A percentile compares a stretch with the other conserved stretches of the same genome.
phyloP scores from a whole-genome alignment of 768 basidiomycete genomes.

The Boletus huronensis region DNA sequence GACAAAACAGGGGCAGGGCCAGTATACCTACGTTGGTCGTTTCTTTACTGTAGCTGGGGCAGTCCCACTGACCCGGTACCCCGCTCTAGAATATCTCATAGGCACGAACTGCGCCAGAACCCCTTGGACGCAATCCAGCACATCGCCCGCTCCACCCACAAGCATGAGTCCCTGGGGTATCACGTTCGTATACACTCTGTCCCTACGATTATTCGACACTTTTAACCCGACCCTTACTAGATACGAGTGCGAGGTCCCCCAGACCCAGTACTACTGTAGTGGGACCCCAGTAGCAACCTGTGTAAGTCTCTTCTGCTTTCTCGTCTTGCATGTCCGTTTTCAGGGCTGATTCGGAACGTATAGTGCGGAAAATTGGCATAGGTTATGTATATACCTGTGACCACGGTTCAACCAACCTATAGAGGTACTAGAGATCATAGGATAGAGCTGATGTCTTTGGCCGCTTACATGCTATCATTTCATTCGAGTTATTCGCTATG shows the following conservation, averaged over 20 bases:
- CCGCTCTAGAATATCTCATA: background rate
- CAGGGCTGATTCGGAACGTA: too few species aligned
- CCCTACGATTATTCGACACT: background rate
- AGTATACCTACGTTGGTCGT: background rate
- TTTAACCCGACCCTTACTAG: background rate
- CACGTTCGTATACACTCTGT: background rate
- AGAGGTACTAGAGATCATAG: too few species aligned
- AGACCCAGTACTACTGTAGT: background rate
- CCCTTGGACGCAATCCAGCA: background rate
- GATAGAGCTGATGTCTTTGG: too few species aligned
- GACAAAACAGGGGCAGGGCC: background rate
- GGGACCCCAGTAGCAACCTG: too few species aligned
- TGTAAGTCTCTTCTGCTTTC: too few species aligned
- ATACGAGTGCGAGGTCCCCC: background rate
- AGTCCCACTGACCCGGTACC: background rate
- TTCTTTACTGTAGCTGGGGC: background rate
- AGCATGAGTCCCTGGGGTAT: background rate
- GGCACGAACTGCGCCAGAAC: background rate
- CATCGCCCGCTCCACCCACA: background rate
- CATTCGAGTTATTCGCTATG: too few species aligned
- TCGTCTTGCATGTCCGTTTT: too few species aligned
- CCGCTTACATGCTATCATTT: too few species aligned
- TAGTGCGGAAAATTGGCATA: too few species aligned
- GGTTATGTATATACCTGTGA: too few species aligned
- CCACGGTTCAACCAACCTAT: too few species aligned